Conservation (phyloP, 2,329 filamentous ascomycete genomes). For the Diplocarpon mali region DNA sequence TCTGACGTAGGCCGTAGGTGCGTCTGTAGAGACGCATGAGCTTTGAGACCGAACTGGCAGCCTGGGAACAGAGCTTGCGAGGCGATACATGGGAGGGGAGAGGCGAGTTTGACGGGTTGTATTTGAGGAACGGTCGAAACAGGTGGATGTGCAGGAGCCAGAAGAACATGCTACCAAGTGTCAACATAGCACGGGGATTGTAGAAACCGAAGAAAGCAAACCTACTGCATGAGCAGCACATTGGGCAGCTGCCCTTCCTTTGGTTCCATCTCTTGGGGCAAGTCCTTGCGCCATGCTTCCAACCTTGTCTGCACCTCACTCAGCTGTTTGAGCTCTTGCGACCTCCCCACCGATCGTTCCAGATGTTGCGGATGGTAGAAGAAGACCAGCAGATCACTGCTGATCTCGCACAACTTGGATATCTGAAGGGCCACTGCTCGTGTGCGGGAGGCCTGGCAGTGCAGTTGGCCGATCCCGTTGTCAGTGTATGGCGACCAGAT, state of each 20-base stretch:
- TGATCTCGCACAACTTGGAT: conserved; percentile 80
- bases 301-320: conserved; percentile 83
- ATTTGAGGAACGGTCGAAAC: conserved; percentile 90
- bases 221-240: conserved; percentile 74
- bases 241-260: conserved; percentile 83
- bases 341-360: conserved; percentile 56
- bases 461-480: conserved; percentile 59
- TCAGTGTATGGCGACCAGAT: conserved; percentile 86
- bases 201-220: conserved; percentile 19
- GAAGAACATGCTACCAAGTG: conserved; percentile 74
- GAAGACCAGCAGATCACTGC: conserved; percentile 74
- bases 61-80: conserved; percentile 80
- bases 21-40: conserved; percentile 91
- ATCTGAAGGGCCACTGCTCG: conserved; percentile 74
- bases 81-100: conserved; percentile 82
- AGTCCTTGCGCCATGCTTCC: conserved; percentile 75
- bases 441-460: conserved; percentile 71
- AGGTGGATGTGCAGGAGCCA: conserved; percentile 92
- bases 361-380: conserved; percentile 79
- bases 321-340: conserved; percentile 80
- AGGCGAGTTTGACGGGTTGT: conserved; percentile 69
- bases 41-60: conserved; percentile 82
- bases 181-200: conserved; percentile 19
- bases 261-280: conserved; percentile 80
- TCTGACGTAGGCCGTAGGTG: conserved; percentile 79